Conservation (phyloP, 352 stramenopile genomes). For the Thraustochytrium striatum region DNA sequence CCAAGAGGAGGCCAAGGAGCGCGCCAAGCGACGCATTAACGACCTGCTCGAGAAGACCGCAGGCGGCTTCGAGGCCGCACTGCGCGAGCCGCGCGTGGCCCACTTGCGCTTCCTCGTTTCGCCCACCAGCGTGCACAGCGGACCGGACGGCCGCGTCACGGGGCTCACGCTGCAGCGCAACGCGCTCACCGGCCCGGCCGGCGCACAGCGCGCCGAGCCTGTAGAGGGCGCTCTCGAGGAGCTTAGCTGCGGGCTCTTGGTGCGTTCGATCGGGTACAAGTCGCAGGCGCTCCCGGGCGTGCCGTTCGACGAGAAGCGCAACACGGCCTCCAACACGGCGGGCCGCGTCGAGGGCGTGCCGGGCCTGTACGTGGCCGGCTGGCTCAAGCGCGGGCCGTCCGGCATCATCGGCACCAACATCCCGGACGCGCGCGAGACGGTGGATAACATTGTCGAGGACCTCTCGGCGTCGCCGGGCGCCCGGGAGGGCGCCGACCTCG, state of each 20-base stretch:
- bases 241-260: constrained; percentile 56
- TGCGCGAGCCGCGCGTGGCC: constrained; percentile 51
- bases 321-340: background rate
- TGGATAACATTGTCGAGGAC: constrained; percentile 83
- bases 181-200: background rate
- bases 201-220: constrained; percentile 10
- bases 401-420: constrained; percentile 99
- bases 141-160: constrained; percentile 12
- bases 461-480: too few relatives aligned
- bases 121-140: constrained; percentile 55
- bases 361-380: constrained; percentile 91
- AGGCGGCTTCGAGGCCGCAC: background rate
- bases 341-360: constrained; percentile 54
- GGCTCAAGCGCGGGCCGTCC: constrained; percentile 92
- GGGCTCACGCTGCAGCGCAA: constrained; percentile 20
- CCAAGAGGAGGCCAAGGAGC: constrained; percentile 75
- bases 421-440: constrained; percentile 89
- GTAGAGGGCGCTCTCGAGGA: constrained; percentile 2
- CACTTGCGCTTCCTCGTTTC: constrained; percentile 82
- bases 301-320: constrained; percentile 53
- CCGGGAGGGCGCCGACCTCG: too few relatives aligned
- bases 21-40: constrained; percentile 71
- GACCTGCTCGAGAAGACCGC: constrained; percentile 57
- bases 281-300: constrained; percentile 67
- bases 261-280: constrained; percentile 81